Evolutionary conservation across 495 filamentous ascomycete genomes (phyloP), one percentile per base, ranked within the genome.

Genomic region (Sordaria brevicollis): DNA sequence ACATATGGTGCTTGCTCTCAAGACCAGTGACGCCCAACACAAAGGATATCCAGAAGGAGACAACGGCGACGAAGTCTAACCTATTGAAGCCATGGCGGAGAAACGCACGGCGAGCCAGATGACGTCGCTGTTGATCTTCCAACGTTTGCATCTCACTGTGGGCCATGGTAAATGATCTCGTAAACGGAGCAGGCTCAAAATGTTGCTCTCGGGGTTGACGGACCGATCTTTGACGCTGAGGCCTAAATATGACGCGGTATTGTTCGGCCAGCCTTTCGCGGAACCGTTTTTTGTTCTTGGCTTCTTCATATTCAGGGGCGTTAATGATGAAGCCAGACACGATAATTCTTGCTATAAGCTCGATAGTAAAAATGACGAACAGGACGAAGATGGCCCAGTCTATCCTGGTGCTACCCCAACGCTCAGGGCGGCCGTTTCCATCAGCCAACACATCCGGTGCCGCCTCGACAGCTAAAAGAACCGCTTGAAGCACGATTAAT

Each of bases 241-340:
- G 91, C 11, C 88, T 87, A 76, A 97, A 94, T 19, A 97, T 86
- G 62, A 87, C 86, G 65, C 86, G 88, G 65, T 89, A 90, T 79
- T 93, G 93, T 68, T 91, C 87, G 10, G 86, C 79, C 17, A 97
- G 80, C n/a, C 88, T 90, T 72, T 90, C 88, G 69, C 87, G 88
- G 19, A 96, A 79, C 4, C 92, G 90, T 43, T 90, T 81, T 68
- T 89, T 86, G 70, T 89, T 86, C 75, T 92, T 85, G 73, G 91
- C 89, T 21, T 91, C 94, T 76, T 88, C 94, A 76, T 94, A 96
- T 78, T 94, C 93, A 19, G 83, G 81, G 6, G 94, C 87, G 78
- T 99, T 99, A 68, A 96, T 82, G 41, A 99, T 83, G 68, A 97
- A 89, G 5, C 95, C 95, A 0, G 96, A 98, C 11, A 99, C 95